Evolutionary conservation across 371 early-diverging fungal species (phyloP).

Genomic region (Syncephalastrum racemosum): DNA sequence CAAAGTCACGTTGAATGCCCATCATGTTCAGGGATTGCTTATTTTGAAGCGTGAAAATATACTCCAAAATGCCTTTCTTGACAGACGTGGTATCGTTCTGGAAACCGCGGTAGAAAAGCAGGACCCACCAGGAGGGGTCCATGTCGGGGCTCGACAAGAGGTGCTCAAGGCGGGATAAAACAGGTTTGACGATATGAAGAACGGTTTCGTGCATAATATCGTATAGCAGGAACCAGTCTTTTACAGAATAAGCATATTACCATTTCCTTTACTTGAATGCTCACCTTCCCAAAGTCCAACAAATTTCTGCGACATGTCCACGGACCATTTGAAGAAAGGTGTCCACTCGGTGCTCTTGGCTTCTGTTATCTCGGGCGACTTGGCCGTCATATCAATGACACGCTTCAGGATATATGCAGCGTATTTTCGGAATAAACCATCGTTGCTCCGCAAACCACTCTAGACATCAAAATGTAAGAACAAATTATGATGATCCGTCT

Average conservation of each 20-base stretch:
- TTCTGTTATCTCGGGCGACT: conserved; percentile 14
- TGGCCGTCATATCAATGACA: conserved; percentile 38
- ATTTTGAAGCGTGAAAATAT: conserved; percentile 32
- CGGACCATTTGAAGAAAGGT: conserved; percentile 37
- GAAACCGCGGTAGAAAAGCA: conserved; percentile 43
- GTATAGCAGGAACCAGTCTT: conserved; percentile 57
- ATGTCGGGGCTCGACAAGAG: conserved; percentile 24
- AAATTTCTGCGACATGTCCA: conserved; percentile 21
- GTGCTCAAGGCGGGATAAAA: conserved; percentile 39
- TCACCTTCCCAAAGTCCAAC: conserved; percentile 39
- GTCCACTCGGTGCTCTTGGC: conserved; percentile 27
- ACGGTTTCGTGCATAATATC: conserved; percentile 59
- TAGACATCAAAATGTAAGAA: conserved; percentile 7
- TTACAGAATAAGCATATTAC: too few relatives aligned
- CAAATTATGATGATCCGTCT: background rate
- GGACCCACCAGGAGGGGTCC: conserved; percentile 49
- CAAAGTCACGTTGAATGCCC: conserved; percentile 32
- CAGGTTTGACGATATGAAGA: conserved; percentile 54
- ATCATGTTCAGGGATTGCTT: conserved; percentile 23
- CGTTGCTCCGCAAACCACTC: conserved; percentile 47
- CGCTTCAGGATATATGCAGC: conserved; percentile 44
- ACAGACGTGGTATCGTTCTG: conserved; percentile 41
- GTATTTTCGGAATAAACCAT: conserved; percentile 44
- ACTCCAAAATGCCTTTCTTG: conserved; percentile 41
- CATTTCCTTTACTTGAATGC: too few relatives aligned